Evolutionary conservation across 2,329 filamentous ascomycete species (phyloP), one percentile per base, ranked within the genome.

Genomic region (Pseudogymnoascus sp.): DNA sequence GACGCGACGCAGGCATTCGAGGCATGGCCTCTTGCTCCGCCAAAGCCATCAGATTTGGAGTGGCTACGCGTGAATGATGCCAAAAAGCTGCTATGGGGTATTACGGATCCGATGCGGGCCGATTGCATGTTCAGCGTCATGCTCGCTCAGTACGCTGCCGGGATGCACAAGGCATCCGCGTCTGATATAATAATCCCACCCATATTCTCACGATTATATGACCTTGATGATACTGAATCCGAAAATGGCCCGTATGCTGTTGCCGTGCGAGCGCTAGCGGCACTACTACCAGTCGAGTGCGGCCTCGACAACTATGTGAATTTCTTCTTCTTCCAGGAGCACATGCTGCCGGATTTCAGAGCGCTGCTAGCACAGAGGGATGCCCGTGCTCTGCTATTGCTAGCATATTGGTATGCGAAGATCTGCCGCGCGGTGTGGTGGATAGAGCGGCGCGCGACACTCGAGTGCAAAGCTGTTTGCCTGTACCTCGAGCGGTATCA

Each of bases 51-150:
- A 0, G 82, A 86, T 65, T 74, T 87, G 1, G 77, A 82, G 68
- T 88, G 85, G 85, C 70, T 87, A 1, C 80, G 76, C 60, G 78
- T 87, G 70, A 79, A 76, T 64, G 78, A 82, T 11, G 82, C 82
- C 0, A 87, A 87, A 71, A 78, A 76, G 62, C 76, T 78, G 3
- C 75, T 87, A 1, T 85, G 80, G 78, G 69, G 76, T 1, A 70
- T 85, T 0, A 75, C 80, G 0, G 75, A 86, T 60, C 80, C 83
- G 0, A 64, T 76, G 3, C 74, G 80, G 9, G 68, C 74, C 0
- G 79, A 81, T 17, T 82, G 80, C 62, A 66, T 81, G 1, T 84
- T 85, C 67, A 67, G 74, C 53, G 40, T 21, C 10, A 21, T 60
- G 42, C 19, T 33, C 1, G 17, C 9, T 6, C 44, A 65, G 17